These are phyloP conservation scores for Patellifolia procumbens DNA, from an alignment of 179 eudicot species.

Conservation along the genomic window DNA sequence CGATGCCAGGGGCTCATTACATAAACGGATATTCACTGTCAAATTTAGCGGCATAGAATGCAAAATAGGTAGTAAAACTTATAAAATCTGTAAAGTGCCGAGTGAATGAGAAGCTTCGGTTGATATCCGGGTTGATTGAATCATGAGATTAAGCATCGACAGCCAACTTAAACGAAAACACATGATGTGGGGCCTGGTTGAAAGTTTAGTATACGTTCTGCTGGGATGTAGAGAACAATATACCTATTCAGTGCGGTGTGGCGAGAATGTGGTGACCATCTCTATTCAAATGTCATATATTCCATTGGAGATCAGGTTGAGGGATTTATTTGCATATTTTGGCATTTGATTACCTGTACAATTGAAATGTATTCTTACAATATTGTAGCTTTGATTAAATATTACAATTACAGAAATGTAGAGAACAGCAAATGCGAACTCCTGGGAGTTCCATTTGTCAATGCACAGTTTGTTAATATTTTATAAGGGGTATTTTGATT, in stretches of 20 bases:
- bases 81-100: conserved; percentile 58
- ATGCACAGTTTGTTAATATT: not conserved
- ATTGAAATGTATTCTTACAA: not conserved
- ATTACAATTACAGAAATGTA: not conserved
- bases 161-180: not conserved
- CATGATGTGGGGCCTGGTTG: not conserved
- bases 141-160: not conserved
- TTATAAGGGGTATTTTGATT: not conserved
- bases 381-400: not conserved
- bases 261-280: not conserved
- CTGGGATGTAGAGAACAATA: not conserved
- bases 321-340: not conserved
- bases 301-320: not conserved
- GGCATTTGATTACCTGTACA: conserved; percentile 10
- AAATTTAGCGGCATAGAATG: conserved; percentile 72
- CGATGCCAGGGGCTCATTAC: conserved; percentile 27
- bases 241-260: too few relatives aligned
- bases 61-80: conserved; percentile 66
- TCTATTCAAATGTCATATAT: too few relatives aligned
- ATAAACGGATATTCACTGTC: conserved; percentile 53
- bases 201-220: not conserved
- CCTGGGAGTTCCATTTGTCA: not conserved
- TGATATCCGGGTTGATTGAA: not conserved
- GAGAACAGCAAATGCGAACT: not conserved
- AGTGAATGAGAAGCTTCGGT: conserved; percentile 34